These are phyloP conservation scores for Gaultheria prostrata DNA, from an alignment of 148 eudicot species.

Conservation along the genomic window DNA sequence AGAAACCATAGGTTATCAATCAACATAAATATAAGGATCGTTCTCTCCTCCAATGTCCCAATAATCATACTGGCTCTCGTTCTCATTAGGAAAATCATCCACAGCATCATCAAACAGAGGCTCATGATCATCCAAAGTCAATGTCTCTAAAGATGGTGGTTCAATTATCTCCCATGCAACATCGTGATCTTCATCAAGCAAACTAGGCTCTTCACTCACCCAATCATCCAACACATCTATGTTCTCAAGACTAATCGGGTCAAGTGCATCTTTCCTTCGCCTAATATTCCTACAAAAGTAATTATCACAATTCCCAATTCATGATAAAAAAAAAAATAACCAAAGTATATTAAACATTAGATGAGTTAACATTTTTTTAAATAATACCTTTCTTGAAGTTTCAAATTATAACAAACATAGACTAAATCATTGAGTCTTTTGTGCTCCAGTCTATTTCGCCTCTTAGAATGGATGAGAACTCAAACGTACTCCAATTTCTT, in stretches of 20 bases:
- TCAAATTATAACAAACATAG: neutral
- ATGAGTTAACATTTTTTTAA: no score
- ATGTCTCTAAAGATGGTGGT: neutral
- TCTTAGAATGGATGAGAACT: neutral
- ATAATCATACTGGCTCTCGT: neutral
- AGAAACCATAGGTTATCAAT: no score
- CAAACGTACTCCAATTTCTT: neutral
- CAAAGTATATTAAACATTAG: neutral
- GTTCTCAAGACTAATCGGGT: conserved; percentile 10
- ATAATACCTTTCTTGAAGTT: neutral
- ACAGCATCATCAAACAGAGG: neutral
- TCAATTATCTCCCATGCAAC: neutral
- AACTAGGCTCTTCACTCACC: neutral
- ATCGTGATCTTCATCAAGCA: neutral
- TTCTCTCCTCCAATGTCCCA: no score
- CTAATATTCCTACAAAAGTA: conserved; percentile 5
- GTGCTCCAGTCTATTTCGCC: neutral
- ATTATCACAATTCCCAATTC: neutral
- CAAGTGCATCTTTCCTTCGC: neutral
- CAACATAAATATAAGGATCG: no score
- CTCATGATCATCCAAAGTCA: neutral
- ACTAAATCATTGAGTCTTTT: neutral
- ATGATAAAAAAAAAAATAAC: neutral
- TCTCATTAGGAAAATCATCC: neutral
- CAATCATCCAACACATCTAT: neutral